These are phyloP conservation scores for Cardiospermum halicacabum DNA, from an alignment of 345 rosid species.

Conservation along the genomic window DNA sequence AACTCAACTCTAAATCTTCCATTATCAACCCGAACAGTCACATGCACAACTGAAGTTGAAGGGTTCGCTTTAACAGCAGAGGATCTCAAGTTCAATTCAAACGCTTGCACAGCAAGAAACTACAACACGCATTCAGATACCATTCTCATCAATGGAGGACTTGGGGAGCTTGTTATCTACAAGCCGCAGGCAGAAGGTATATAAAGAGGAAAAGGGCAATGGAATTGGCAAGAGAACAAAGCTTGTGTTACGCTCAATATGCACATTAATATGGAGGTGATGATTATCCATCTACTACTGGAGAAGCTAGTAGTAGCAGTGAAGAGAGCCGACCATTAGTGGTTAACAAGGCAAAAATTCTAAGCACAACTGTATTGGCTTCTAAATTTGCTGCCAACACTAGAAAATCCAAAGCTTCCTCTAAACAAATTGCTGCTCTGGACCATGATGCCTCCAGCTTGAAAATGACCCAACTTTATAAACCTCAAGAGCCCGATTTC, in stretches of 20 bases:
- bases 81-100: conserved; percentile 83
- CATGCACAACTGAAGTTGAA: conserved; percentile 56
- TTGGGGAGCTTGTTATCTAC: conserved; percentile 75
- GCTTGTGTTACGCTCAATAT: conserved; percentile 21
- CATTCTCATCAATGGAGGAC: conserved; percentile 92
- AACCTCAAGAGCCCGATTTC: conserved; percentile 80
- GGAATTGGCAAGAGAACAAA: conserved; percentile 64
- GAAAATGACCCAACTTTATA: conserved; percentile 84
- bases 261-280: conserved; percentile 13
- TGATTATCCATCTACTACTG: neutral
- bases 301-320: neutral
- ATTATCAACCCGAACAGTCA: conserved; percentile 64
- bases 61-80: conserved; percentile 73
- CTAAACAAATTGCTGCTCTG: conserved; percentile 31
- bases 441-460: conserved; percentile 46
- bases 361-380: conserved; percentile 55
- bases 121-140: conserved; percentile 91
- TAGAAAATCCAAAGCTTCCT: conserved; percentile 36
- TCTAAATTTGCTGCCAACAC: conserved; percentile 68
- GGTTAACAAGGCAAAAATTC: conserved; percentile 31
- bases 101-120: conserved; percentile 76
- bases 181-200: conserved; percentile 71
- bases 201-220: conserved; percentile 52
- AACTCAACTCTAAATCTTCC: conserved; percentile 49
- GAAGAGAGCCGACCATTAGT: conserved; percentile 14